Percentiles rank a stretch among this genome's conserved stretches.
Evolutionary conservation across 1,139 yeast genomes (phyloP).

Genomic region (Kodamaea fungicola): DNA sequence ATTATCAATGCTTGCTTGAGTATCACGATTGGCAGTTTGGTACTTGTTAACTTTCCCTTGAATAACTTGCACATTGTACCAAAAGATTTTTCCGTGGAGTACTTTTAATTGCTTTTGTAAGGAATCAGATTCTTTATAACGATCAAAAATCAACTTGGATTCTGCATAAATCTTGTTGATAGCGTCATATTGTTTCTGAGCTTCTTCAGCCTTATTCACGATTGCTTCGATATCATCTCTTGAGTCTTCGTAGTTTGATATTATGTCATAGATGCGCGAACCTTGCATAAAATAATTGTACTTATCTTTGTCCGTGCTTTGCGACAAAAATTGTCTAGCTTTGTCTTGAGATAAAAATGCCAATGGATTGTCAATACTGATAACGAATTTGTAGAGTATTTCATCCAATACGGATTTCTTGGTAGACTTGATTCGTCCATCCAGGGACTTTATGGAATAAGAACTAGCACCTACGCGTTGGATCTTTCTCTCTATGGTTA

Average conservation of each 20-base stretch:
- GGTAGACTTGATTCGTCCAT: slow-evolving; percentile 51
- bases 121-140: slow-evolving; percentile 40
- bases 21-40: slow-evolving; percentile 6
- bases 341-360: slow-evolving; percentile 92
- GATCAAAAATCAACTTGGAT: slow-evolving; percentile 32
- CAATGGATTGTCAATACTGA: slow-evolving; percentile 87
- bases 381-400: slow-evolving; percentile 66
- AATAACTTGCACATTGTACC: slow-evolving; percentile 51
- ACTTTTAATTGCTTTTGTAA: slow-evolving; percentile 42
- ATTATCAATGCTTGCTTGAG: slow-evolving; percentile 7
- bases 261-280: slow-evolving; percentile 62
- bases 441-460: slow-evolving; percentile 53
- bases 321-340: slow-evolving; percentile 84
- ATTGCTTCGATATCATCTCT: slow-evolving; percentile 38
- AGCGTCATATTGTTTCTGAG: slow-evolving; percentile 23
- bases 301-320: slow-evolving; percentile 66
- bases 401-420: slow-evolving; percentile 66
- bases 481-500: slow-evolving; percentile 70
- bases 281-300: slow-evolving; percentile 79
- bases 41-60: slow-evolving; percentile 27
- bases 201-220: slow-evolving; percentile 34
- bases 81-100: slow-evolving; percentile 59
- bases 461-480: slow-evolving; percentile 46
- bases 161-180: slow-evolving; percentile 32
- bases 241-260: slow-evolving; percentile 45